These are phyloP conservation scores for Comarum palustre DNA, from an alignment of 306 rosid genomes.

Conservation along the genomic window DNA sequence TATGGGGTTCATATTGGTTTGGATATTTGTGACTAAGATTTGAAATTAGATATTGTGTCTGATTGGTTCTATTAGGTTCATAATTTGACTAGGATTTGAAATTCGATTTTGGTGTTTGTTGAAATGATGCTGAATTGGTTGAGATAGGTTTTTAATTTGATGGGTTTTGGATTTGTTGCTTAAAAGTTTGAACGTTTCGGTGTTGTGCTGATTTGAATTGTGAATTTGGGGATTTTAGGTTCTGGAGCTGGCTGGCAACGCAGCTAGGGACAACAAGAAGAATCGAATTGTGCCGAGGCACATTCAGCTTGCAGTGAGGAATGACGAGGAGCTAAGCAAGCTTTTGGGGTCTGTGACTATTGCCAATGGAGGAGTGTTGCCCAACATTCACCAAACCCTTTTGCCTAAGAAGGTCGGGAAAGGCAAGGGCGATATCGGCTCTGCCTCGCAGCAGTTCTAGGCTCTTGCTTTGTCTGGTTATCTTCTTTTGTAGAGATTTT, in stretches of 20 bases:
- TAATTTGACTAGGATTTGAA: no score
- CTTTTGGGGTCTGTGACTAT: conserved; percentile 74
- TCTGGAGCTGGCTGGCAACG: conserved; percentile 78
- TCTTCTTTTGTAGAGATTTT: not conserved
- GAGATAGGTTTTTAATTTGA: not conserved
- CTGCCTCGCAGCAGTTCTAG: conserved; percentile 85
- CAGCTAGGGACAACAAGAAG: conserved; percentile 92
- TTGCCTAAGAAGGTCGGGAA: conserved; percentile 72
- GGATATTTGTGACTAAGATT: not conserved
- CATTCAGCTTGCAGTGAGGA: conserved; percentile 79
- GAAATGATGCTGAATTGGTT: not conserved
- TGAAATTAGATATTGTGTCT: not conserved
- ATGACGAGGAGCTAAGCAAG: conserved; percentile 81
- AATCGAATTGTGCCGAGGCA: conserved; percentile 85
- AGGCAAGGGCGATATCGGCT: conserved; percentile 76
- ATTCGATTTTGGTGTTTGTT: no score
- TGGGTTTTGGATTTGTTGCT: not conserved
- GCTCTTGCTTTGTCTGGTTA: no score
- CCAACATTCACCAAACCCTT: conserved; percentile 63
- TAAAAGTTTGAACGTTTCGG: not conserved
- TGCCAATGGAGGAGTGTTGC: conserved; percentile 74
- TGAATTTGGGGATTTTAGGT: conserved; percentile 37
- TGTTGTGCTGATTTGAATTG: not conserved
- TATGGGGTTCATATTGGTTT: not conserved
- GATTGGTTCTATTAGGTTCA: no score